Conservation (phyloP, 2,329 filamentous ascomycete genomes). For the Plenodomus lindquistii region DNA sequence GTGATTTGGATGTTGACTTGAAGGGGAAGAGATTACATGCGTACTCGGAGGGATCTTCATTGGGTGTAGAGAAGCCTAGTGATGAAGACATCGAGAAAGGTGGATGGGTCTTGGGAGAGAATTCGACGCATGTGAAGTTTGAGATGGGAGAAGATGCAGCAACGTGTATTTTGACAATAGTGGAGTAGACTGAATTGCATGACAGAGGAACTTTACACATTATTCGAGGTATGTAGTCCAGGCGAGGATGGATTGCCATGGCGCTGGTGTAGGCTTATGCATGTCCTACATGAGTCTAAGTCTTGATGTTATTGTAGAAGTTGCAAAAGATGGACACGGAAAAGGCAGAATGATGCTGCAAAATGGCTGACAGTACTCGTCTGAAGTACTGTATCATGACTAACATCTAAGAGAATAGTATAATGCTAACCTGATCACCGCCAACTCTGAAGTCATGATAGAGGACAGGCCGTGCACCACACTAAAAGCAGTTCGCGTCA, state of each 20-base stretch:
- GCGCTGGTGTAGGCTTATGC: not conserved
- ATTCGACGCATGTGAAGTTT: constrained; percentile 4
- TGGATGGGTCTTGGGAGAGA: constrained; percentile 3
- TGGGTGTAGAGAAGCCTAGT: not conserved
- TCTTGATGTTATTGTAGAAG: too few relatives aligned
- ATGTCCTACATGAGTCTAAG: too few relatives aligned
- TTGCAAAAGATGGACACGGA: too few relatives aligned
- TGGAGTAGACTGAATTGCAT: not conserved
- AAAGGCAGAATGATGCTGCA: not conserved
- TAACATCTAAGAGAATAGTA: too few relatives aligned
- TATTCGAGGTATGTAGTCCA: too few relatives aligned
- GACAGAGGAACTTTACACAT: not conserved
- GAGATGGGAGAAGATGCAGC: constrained; percentile 1
- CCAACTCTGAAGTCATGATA: not conserved
- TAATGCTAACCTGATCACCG: not conserved
- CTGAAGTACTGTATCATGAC: too few relatives aligned
- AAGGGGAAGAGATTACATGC: constrained; percentile 3
- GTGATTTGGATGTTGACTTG: constrained; percentile 5
- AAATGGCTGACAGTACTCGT: too few relatives aligned
- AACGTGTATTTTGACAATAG: not conserved
- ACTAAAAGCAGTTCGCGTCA: constrained; percentile 6
- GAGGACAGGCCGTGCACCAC: not conserved
- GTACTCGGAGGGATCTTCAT: not conserved
- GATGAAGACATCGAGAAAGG: constrained; percentile 1
- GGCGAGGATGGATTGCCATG: not conserved